Conservation (phyloP, 345 rosid genomes). For the Populus tremula region DNA sequence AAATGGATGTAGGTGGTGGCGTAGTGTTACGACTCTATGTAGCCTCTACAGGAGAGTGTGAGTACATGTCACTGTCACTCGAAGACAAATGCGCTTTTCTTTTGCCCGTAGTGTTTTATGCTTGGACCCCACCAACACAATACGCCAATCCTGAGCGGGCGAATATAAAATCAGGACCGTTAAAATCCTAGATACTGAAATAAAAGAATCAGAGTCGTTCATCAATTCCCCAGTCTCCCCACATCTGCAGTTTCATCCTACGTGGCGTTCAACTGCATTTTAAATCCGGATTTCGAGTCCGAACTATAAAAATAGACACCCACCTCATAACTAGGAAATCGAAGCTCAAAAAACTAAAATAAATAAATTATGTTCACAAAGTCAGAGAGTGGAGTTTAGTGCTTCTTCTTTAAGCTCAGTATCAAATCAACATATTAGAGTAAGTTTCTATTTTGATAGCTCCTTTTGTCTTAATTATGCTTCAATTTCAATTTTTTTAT, state of each 20-base stretch:
- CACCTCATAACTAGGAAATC: background rate
- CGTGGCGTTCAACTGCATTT: conserved; percentile 60
- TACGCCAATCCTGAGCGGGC: background rate
- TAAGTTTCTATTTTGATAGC: background rate
- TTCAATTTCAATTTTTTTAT: background rate
- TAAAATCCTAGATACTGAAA: background rate
- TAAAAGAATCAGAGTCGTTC: conserved; percentile 45
- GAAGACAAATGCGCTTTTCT: no score
- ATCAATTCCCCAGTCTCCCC: background rate
- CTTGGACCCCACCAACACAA: conserved; percentile 3
- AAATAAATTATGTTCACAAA: background rate
- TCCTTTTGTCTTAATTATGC: background rate
- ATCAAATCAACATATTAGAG: background rate
- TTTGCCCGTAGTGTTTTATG: background rate
- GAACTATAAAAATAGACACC: conserved; percentile 4
- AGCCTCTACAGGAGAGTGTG: no score
- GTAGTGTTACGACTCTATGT: no score
- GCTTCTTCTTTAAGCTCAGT: background rate
- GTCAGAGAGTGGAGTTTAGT: background rate
- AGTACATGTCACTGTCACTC: no score
- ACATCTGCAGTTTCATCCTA: conserved; percentile 11
- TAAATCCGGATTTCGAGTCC: conserved; percentile 74
- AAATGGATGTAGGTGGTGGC: no score
- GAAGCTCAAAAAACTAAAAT: background rate
- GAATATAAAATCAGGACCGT: conserved; percentile 28